Conservation (phyloP, 257 asterid genomes). For the Penstemon barbatus region DNA sequence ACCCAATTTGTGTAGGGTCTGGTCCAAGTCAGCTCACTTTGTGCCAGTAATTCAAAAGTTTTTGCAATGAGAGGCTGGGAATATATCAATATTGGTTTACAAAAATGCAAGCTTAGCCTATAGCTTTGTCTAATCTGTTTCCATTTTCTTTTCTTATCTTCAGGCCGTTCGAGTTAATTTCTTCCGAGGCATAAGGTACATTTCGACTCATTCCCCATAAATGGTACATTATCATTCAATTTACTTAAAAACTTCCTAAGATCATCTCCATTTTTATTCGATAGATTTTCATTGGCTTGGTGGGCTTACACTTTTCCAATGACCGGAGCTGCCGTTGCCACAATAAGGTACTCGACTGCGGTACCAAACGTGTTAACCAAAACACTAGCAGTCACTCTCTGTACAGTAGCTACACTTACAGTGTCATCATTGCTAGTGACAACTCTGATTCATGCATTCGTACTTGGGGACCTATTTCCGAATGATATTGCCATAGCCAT, state of each 20-base stretch:
- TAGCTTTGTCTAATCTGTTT: too few species aligned
- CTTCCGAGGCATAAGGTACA: constrained; percentile 62
- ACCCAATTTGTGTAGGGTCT: too few species aligned
- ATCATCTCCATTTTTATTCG: too few species aligned
- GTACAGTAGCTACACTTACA: constrained; percentile 41
- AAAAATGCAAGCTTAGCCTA: too few species aligned
- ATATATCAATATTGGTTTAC: too few species aligned
- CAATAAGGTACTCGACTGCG: constrained; percentile 45
- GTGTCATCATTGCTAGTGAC: constrained; percentile 32
- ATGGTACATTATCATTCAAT: too few species aligned
- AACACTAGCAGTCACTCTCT: constrained; percentile 39
- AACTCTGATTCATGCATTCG: constrained; percentile 46
- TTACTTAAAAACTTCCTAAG: too few species aligned
- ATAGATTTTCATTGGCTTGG: constrained; percentile 56
- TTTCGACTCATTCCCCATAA: neutral
- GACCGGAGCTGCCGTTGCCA: constrained; percentile 64
- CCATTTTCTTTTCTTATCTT: neutral
- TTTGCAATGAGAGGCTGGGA: too few species aligned
- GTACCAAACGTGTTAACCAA: constrained; percentile 39
- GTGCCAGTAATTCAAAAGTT: too few species aligned
- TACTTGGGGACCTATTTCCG: constrained; percentile 59
- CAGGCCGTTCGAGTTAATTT: constrained; percentile 66
- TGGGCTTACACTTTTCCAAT: constrained; percentile 70
- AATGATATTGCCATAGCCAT: constrained; percentile 70
- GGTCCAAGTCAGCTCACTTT: neutral